A percentile compares a stretch with the other conserved stretches of the same genome.
Conservation (phyloP, 75 land plant species). For the Cupressus sempervirens region DNA sequence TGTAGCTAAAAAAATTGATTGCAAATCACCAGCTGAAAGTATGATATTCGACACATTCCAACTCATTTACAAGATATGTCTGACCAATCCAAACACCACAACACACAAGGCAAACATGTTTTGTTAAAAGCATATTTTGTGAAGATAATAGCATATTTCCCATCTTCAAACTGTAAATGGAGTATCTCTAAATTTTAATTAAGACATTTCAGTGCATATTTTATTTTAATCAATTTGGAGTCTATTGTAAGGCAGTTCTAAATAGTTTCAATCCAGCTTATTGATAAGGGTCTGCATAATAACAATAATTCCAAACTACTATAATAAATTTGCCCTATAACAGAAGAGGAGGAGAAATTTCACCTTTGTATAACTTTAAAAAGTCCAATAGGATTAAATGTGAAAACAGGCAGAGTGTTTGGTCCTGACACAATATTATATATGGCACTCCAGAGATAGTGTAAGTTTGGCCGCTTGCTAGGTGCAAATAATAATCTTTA, state of each 20-base stretch:
- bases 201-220: background rate
- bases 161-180: background rate
- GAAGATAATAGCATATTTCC: background rate
- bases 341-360: background rate
- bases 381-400: background rate
- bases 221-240: background rate
- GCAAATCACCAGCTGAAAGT: background rate
- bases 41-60: background rate
- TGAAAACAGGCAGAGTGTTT: background rate
- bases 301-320: background rate
- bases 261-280: background rate
- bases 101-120: background rate
- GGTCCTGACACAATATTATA: background rate
- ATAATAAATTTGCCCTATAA: background rate
- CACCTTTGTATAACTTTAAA: background rate
- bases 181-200: background rate
- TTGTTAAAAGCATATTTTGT: background rate
- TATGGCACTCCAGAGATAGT: background rate
- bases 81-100: background rate
- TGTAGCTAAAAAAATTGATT: background rate
- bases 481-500: background rate
- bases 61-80: background rate
- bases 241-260: background rate
- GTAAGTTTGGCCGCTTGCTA: background rate
- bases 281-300: background rate